A percentile compares a stretch with the other conserved stretches of the same genome.
phyloP scores from a whole-genome alignment of 2,329 filamentous ascomycete species.

The Aspergillus ochraceoroseus region DNA sequence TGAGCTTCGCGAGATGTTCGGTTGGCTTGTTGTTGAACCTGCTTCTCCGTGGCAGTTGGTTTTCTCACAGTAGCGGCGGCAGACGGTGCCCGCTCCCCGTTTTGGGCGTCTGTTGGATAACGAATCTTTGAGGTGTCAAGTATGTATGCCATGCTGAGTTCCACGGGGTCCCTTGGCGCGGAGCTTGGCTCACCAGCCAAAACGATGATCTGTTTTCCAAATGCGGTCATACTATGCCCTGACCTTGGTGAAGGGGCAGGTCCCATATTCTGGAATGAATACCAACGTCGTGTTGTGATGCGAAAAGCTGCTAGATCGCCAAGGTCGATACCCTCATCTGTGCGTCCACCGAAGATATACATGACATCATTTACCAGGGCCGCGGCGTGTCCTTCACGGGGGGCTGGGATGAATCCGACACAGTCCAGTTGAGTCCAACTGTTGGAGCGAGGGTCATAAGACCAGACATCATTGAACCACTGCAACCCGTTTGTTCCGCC shows the following conservation, averaged over 20 bases:
- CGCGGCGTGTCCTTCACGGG: constrained; percentile 90
- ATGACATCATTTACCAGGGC: constrained; percentile 94
- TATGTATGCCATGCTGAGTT: constrained; percentile 83
- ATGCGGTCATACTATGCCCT: constrained; percentile 95
- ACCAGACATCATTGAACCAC: constrained; percentile 99
- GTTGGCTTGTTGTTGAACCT: constrained; percentile 36
- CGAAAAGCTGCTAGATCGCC: constrained; percentile 86
- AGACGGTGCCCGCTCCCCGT: constrained; percentile 37
- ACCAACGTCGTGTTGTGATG: constrained; percentile 84
- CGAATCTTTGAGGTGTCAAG: constrained; percentile 94
- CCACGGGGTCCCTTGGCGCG: constrained; percentile 70
- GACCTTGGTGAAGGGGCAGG: constrained; percentile 89
- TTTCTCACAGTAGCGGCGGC: constrained; percentile 40
- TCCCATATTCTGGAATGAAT: constrained; percentile 99
- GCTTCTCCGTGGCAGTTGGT: constrained; percentile 43
- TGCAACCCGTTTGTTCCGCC: constrained; percentile 91
- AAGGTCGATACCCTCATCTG: constrained; percentile 84
- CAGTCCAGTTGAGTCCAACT: constrained; percentile 86
- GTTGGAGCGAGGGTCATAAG: constrained; percentile 79
- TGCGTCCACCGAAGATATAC: constrained; percentile 97
- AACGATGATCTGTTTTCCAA: constrained; percentile 87
- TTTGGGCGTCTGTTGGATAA: constrained; percentile 72
- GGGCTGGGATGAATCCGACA: constrained; percentile 92
- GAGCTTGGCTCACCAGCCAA: constrained; percentile 92
- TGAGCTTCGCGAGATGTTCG: constrained; percentile 44